phyloP scores from a whole-genome alignment of 345 rosid genomes.

The Ceriops tagal region DNA sequence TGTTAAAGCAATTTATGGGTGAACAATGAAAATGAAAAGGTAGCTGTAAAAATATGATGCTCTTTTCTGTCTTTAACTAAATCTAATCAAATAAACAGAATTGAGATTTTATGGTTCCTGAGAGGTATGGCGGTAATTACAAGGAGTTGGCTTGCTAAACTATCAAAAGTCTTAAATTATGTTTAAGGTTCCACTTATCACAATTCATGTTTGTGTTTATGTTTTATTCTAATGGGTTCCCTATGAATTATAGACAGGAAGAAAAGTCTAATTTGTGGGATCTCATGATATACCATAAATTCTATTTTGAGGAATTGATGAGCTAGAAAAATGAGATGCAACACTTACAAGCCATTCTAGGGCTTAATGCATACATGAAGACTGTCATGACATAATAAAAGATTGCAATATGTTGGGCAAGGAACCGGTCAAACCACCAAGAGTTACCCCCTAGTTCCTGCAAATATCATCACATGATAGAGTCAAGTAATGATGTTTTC shows the following conservation, averaged over 20 bases:
- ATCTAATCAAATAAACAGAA: background rate
- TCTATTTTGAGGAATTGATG: background rate
- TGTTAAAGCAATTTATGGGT: background rate
- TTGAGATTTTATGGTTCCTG: background rate
- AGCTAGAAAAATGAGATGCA: conserved; percentile 1
- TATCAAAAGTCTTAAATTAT: background rate
- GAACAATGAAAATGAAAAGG: background rate
- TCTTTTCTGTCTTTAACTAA: background rate
- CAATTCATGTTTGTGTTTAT: background rate
- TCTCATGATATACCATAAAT: background rate
- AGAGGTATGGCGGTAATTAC: background rate
- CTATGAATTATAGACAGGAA: background rate
- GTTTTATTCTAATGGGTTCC: background rate
- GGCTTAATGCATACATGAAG: conserved; percentile 80
- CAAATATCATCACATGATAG: conserved; percentile 20
- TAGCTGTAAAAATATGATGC: background rate
- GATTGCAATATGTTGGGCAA: conserved; percentile 74
- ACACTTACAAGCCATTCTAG: conserved; percentile 97
- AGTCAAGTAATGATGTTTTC: background rate
- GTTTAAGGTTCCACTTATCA: background rate
- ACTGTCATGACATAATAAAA: conserved; percentile 87
- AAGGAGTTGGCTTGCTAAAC: background rate
- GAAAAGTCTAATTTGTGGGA: background rate
- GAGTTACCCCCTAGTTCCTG: conserved; percentile 96
- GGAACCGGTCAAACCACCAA: conserved; percentile 97